phyloP scores from a whole-genome alignment of 768 basidiomycete genomes.

The Lactifluus piperatus region DNA sequence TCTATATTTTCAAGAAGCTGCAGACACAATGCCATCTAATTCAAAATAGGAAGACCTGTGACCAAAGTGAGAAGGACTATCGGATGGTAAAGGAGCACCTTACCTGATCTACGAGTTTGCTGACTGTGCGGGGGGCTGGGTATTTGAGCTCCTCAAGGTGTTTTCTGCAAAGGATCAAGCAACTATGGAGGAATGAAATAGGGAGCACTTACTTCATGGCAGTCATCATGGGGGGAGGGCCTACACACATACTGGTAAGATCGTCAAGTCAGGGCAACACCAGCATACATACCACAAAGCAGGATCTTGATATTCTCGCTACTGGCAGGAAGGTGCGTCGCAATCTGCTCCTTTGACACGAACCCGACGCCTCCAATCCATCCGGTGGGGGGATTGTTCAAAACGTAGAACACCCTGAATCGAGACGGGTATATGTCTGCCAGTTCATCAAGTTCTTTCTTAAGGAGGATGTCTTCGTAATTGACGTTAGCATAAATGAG shows the following conservation, averaged over 20 bases:
- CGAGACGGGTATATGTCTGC: constrained; percentile 48
- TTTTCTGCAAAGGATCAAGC: constrained; percentile 44
- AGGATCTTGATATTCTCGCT: constrained; percentile 70
- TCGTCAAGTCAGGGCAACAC: not conserved
- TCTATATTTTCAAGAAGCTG: not conserved
- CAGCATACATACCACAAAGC: constrained; percentile 57
- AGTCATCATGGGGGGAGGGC: constrained; percentile 67
- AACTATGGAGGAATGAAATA: constrained; percentile 8
- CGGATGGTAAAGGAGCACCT: not conserved
- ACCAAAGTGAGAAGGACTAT: constrained; percentile 15
- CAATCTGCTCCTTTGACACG: constrained; percentile 87
- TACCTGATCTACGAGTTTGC: constrained; percentile 89
- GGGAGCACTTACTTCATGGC: constrained; percentile 61
- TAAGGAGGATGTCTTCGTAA: constrained; percentile 86
- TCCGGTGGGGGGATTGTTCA: constrained; percentile 84
- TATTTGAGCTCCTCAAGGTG: constrained; percentile 83
- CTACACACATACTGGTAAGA: constrained; percentile 26
- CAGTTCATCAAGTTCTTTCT: constrained; percentile 78
- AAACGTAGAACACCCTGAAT: constrained; percentile 82
- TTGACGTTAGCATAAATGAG: constrained; percentile 98
- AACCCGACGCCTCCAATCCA: constrained; percentile 93
- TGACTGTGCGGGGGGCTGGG: constrained; percentile 79
- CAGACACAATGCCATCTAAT: not conserved
- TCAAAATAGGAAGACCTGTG: constrained; percentile 37
- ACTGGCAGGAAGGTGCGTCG: constrained; percentile 63